phyloP scores from a whole-genome alignment of 1,139 yeast genomes.

The Hanseniaspora gamundiae region DNA sequence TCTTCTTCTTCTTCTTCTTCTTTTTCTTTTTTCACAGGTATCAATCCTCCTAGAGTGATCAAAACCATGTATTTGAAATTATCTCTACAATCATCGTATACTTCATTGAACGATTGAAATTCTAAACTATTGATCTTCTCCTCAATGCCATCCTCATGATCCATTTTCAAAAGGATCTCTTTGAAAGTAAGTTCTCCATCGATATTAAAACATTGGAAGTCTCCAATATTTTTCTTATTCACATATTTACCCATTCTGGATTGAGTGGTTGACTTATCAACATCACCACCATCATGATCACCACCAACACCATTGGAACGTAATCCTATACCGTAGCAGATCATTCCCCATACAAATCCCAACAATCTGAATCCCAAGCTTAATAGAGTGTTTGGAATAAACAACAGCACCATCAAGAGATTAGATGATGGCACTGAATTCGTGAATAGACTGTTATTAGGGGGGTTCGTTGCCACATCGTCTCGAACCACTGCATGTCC shows the following conservation, averaged over 20 bases:
- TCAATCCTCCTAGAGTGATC: slow-evolving; percentile 22
- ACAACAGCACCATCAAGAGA: background rate
- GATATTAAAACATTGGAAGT: background rate
- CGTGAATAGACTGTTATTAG: no score
- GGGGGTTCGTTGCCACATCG: no score
- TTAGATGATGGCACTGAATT: no score
- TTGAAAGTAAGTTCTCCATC: background rate
- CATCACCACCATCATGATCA: background rate
- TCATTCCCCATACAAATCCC: background rate
- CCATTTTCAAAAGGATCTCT: background rate
- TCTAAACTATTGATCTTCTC: background rate
- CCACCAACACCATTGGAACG: background rate
- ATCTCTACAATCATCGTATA: slow-evolving; percentile 18
- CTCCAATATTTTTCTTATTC: background rate
- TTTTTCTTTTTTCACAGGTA: background rate
- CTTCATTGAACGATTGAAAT: slow-evolving; percentile 19
- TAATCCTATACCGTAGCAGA: background rate
- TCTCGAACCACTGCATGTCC: background rate
- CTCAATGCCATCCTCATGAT: background rate
- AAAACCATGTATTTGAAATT: slow-evolving; percentile 24
- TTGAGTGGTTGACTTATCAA: background rate
- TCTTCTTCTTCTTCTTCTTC: background rate
- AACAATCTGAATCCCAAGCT: background rate
- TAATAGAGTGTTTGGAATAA: background rate
- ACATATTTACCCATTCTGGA: background rate